Evolutionary conservation across 176 grass and related monocot species (phyloP), one percentile per base, ranked within the genome.

Genomic region (Eragrostis nindensis): DNA sequence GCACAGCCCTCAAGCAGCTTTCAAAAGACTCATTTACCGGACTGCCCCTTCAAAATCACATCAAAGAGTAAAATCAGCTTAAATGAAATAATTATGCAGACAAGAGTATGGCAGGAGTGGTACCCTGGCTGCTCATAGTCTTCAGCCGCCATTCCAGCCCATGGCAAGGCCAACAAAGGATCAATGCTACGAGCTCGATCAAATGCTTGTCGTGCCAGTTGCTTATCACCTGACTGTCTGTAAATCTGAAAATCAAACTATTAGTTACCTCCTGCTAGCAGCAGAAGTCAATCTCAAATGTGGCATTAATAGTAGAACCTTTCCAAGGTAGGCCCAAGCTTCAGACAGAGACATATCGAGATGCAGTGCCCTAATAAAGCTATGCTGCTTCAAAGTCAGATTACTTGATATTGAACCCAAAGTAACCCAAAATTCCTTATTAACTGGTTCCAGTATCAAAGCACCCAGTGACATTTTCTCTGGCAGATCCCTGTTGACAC

Each of bases 111-210:
- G 9, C 43, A 66, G 7, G 66, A 44, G 21, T 6, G 25, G 47
- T 83, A 85, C 89, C 81, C 64, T 83, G 53, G 69, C 67, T 84
- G 85, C 38, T 79, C 63, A 61, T 80, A 67, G 55, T 90, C 73
- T 82, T 91, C 88, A 68, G 87, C 83, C 3, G 92, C 89, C 87
- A 95, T 94, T 80, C 92, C 95, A 79, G 95, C 95, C 95, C 95
- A 98, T 75, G 95, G 90, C 60, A 98, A 90, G 72, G 92, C 90
- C 87, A 98, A 81, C 29, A 92, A 93, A 83, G 92, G 95, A 77
- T 98, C 90, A 77, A 95, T 98, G 82, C 95, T 98, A 86, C 95
- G 87, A 77, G 92, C 86, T 83, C 82, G 90, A 89, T 98, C 95
- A 86, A 93, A 93, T 83, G 90, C 92, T 86, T 98, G 80, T 66